Evolutionary conservation across 177 flowering plant genomes (phyloP).

Genomic region (Tripterygium wilfordii): DNA sequence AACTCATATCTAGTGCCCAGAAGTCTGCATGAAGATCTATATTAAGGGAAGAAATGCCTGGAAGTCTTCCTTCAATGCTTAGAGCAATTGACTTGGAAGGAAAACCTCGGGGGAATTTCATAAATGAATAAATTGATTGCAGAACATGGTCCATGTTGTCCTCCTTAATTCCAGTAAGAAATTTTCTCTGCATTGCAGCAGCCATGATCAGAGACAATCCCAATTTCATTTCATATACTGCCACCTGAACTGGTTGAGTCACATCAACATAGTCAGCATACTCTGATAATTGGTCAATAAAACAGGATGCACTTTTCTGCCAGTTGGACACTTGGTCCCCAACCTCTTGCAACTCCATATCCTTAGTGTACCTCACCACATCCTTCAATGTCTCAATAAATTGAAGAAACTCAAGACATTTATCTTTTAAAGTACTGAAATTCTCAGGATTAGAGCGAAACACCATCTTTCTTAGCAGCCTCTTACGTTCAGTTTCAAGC

Average conservation of each 20-base stretch:
- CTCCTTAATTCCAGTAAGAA: constrained; percentile 25
- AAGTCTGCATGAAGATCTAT: constrained; percentile 16
- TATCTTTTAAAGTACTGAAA: constrained; percentile 45
- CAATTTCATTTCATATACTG: constrained; percentile 87
- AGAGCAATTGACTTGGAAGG: constrained; percentile 17
- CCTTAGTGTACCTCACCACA: constrained; percentile 24
- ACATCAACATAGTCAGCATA: constrained; percentile 63
- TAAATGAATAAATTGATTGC: constrained; percentile 52
- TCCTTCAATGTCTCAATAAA: constrained; percentile 14
- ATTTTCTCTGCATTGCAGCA: constrained; percentile 33
- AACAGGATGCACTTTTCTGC: constrained; percentile 70
- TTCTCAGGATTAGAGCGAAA: constrained; percentile 62
- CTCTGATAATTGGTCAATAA: constrained; percentile 55
- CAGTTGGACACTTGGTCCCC: constrained; percentile 44
- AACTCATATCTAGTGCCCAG: constrained; percentile 23
- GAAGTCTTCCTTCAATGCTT: constrained; percentile 9
- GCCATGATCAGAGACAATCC: constrained; percentile 61
- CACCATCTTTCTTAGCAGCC: constrained; percentile 58
- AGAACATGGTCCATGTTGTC: constrained; percentile 36
- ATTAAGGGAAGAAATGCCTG: constrained; percentile 14
- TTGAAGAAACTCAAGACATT: constrained; percentile 46
- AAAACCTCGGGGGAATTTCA: constrained; percentile 62
- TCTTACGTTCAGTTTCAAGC: constrained; percentile 41
- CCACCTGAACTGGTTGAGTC: constrained; percentile 82
- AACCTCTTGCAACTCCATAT: constrained; percentile 21